A percentile compares a stretch with the other conserved stretches of the same genome.
Conservation (phyloP, 805 yeast genomes). For the Pichia californica region DNA sequence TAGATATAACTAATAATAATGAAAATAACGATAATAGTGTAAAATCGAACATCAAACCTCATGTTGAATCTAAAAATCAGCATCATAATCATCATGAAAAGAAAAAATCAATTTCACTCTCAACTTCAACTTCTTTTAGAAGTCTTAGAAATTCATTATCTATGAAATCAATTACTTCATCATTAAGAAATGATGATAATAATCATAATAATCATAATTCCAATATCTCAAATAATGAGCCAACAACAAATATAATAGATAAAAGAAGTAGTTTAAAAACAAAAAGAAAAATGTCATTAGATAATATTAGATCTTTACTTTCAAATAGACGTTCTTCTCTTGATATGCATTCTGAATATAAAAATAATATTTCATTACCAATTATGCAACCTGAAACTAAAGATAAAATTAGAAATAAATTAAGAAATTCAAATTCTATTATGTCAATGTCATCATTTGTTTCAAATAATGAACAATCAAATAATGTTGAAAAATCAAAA, state of each 20-base stretch:
- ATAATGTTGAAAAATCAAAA: neutral
- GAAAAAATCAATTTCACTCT: neutral
- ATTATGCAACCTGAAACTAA: slow-evolving; percentile 50
- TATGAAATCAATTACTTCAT: slow-evolving; percentile 6
- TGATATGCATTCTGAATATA: slow-evolving; percentile 14
- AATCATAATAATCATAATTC: neutral
- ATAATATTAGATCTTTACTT: slow-evolving; percentile 17
- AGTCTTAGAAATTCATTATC: slow-evolving; percentile 7
- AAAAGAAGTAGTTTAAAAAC: slow-evolving; percentile 5
- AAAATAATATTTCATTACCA: slow-evolving; percentile 50
- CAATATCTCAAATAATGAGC: too few species aligned
- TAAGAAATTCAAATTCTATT: slow-evolving; percentile 45
- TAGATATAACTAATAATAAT: too few species aligned
- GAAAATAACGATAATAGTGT: too few species aligned
- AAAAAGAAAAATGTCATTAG: slow-evolving; percentile 18
- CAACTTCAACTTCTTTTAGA: slow-evolving; percentile 6
- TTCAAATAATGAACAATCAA: slow-evolving; percentile 5
- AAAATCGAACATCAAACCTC: too few species aligned
- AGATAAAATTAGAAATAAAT: slow-evolving; percentile 46
- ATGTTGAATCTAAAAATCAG: too few species aligned
- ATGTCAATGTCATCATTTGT: slow-evolving; percentile 33
- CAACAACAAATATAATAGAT: neutral
- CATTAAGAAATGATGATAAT: neutral
- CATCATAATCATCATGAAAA: neutral
- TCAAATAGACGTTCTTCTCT: slow-evolving; percentile 10